Evolutionary conservation across 2,329 filamentous ascomycete species (phyloP).

Genomic region (Penicillium sp.): DNA sequence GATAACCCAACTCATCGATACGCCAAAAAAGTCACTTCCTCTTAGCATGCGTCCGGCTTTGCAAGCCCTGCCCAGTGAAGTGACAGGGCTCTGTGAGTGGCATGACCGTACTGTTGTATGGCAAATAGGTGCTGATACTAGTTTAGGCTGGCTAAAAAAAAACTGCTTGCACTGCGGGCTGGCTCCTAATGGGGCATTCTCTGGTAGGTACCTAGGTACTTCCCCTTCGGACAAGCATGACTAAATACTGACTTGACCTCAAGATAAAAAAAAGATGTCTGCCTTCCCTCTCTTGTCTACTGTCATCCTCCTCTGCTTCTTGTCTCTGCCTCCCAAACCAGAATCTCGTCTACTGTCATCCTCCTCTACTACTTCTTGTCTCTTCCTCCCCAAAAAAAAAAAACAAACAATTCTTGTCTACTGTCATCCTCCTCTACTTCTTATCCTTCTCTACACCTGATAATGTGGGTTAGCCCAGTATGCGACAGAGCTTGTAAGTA

Average conservation of each 20-base stretch:
- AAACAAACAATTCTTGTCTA: too few relatives aligned
- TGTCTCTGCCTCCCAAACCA: background rate
- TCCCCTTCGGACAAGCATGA: background rate
- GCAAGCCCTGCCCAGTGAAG: conserved; percentile 18
- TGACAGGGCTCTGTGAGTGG: conserved; percentile 21
- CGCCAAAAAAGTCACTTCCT: background rate
- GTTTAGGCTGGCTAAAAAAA: conserved; percentile 23
- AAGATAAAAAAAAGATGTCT: background rate
- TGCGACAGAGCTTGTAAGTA: conserved; percentile 31
- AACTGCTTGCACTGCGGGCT: conserved; percentile 6
- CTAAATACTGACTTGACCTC: background rate
- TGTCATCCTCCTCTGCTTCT: background rate
- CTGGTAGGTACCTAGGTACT: background rate
- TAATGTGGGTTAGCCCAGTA: conserved; percentile 21
- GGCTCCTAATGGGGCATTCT: background rate
- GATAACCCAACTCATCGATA: background rate
- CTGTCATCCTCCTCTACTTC: background rate
- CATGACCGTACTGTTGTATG: background rate
- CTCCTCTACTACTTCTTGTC: too few relatives aligned
- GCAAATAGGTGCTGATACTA: background rate
- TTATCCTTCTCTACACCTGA: background rate
- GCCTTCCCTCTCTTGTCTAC: background rate
- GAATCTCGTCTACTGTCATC: too few relatives aligned
- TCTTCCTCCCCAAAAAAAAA: too few relatives aligned
- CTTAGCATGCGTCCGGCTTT: background rate